A percentile compares a stretch with the other conserved stretches of the same genome.
phyloP scores from a whole-genome alignment of 805 yeast species.

The Hemisphaericaspora nanyangensis region DNA sequence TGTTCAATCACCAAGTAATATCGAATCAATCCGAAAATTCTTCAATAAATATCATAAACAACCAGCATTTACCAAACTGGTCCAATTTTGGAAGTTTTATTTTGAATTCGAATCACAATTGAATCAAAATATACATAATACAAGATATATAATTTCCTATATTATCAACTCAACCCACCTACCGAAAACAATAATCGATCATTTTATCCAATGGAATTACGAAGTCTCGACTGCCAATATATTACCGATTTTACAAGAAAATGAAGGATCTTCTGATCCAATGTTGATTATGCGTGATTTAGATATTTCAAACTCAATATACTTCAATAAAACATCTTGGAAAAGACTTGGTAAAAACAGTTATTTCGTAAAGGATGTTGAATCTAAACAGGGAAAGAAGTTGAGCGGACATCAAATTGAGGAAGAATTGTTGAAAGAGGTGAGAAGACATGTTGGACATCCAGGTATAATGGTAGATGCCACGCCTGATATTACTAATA shows the following conservation, averaged over 20 bases:
- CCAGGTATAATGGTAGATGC: conserved; percentile 33
- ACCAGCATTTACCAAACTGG: conserved; percentile 34
- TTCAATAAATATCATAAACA: conserved; percentile 26
- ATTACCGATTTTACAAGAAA: conserved; percentile 2
- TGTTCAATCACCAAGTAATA: conserved; percentile 5
- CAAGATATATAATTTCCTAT: conserved; percentile 42
- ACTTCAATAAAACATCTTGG: conserved; percentile 21
- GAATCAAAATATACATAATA: conserved; percentile 40
- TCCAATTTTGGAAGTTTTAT: conserved; percentile 54
- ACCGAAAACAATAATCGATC: conserved; percentile 47
- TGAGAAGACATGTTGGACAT: conserved; percentile 23
- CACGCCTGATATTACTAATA: conserved; percentile 33
- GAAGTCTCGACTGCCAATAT: conserved; percentile 16
- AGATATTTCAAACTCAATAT: conserved; percentile 24
- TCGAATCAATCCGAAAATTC: conserved; percentile 17
- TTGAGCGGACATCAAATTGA: conserved; percentile 9
- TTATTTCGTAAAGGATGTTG: too few relatives aligned
- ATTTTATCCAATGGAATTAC: conserved; percentile 16
- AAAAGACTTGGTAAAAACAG: conserved; percentile 19
- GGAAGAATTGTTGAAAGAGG: conserved; percentile 18
- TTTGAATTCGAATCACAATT: conserved; percentile 48
- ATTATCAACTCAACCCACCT: conserved; percentile 44
- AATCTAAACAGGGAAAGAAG: conserved; percentile 11
- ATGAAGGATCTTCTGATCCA: conserved; percentile 10
- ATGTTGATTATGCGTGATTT: conserved; percentile 14